A percentile compares a stretch with the other conserved stretches of the same genome.
phyloP scores from a whole-genome alignment of 306 rosid genomes.

The Prunus fruticosa region DNA sequence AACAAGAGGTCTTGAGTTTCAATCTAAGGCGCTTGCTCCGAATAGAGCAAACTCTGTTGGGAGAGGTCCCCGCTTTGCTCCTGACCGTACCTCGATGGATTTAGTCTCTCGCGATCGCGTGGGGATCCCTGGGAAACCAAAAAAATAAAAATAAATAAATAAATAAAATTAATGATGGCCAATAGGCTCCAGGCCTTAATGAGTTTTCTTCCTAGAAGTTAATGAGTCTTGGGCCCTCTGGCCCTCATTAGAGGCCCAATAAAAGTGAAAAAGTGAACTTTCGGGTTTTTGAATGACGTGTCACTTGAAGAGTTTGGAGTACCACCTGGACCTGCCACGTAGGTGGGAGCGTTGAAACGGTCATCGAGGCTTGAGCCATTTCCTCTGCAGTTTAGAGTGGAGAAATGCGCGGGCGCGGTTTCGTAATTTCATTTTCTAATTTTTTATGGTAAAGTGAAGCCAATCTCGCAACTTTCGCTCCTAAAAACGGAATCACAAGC shows the following conservation, averaged over 20 bases:
- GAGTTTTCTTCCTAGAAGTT: too few species aligned
- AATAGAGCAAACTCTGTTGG: too few species aligned
- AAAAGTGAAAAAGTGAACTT: background rate
- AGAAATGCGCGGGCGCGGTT: background rate
- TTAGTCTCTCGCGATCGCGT: too few species aligned
- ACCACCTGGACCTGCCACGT: background rate
- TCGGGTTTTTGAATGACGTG: background rate
- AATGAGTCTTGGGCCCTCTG: background rate
- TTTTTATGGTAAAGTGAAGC: background rate
- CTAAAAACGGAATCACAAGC: background rate
- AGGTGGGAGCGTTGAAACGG: background rate
- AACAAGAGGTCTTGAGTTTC: too few species aligned
- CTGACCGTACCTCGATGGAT: too few species aligned
- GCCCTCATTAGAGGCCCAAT: background rate
- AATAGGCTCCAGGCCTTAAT: too few species aligned
- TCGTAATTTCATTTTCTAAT: background rate
- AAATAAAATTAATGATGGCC: too few species aligned
- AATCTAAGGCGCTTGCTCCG: too few species aligned
- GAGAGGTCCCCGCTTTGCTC: too few species aligned
- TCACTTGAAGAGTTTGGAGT: background rate
- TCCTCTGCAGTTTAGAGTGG: background rate
- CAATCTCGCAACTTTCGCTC: conserved; percentile 4
- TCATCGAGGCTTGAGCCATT: background rate
- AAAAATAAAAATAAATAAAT: too few species aligned
- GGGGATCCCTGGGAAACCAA: too few species aligned